Evolutionary conservation across 1,139 yeast genomes (phyloP), one percentile per base, ranked within the genome.

Genomic region (Candida glucosophila): DNA sequence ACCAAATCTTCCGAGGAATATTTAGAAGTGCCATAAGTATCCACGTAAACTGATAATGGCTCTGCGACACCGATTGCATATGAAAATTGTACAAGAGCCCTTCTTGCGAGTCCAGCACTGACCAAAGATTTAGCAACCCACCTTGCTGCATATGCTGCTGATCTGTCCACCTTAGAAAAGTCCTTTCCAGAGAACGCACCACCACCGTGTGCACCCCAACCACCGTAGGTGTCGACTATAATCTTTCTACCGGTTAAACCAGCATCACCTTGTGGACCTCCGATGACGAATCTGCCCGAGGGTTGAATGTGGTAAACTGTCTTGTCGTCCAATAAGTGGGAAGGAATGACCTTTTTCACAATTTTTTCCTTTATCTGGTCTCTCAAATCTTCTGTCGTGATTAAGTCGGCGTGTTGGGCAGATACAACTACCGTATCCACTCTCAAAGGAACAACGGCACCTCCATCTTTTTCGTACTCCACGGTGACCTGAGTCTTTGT

Each of bases 191-290:
- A 82, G 86, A 92, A 90, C 42, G 98, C 98, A 76, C 99, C 99
- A 74, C 99, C 99, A 68, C 99, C 99, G 73, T 90, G 98, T 51
- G 98, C 97, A 67, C 98, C 96, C 92, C 98, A 92, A 51, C 99
- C 98, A 72, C 99, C 99, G 69, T 90, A 90, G 40, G 98, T 93
- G 67, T 90, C 99, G 56, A 90, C 99, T 55, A 90, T 90, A 61
- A 90, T 90, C 75, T 90, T 90, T 72, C 99, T 86, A 63, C 99
- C 99, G 46, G 99, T 90, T 53, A 90, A 72, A 72, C 99, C 99
- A 43, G 99, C 98, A 58, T 90, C 99, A 75, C 99, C 99, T 69
- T 90, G 98, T 45, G 98, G 98, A 61, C 99, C 99, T 68, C 99
- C 99, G 58, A 90, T 90, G 52, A 92, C 96, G 76, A 90, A 90